Evolutionary conservation across 2,329 filamentous ascomycete genomes (phyloP), one percentile per base, ranked within the genome.

Genomic region (Ascosphaera pollenicola): DNA sequence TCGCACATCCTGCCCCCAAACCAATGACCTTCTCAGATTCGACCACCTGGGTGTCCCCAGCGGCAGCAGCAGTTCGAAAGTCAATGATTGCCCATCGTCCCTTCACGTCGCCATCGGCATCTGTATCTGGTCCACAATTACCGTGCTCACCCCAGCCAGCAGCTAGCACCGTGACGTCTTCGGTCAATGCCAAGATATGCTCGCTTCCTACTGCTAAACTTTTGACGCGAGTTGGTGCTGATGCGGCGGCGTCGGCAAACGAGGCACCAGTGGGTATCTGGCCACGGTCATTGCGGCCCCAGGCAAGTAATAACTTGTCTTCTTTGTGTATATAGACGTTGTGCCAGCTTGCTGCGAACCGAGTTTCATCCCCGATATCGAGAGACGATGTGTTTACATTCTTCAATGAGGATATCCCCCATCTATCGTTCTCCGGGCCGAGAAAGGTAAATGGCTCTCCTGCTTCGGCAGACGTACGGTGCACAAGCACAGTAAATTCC

Each of bases 71-170:
- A 50, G 66, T 15, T 67, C 58, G 49, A 66, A 65, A 45, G 64
- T 66, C 36, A 73, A 91, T 69, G 42, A 70, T 59, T 51, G 77
- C 84, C 64, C 69, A 81, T 43, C 64, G 65, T 8, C 69, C 76
- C 45, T 75, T 77, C 36, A 84, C 73, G 55, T 80, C 71, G 38
- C 72, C 73, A 44, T 68, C 61, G 15, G 66, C 61, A 44, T 73
- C 70, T 10, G 60, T 63, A 34, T 68, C 63, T 28, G 73, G 70
- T 2, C 89, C 89, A 54, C 89, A 98, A 54, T 98, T 98, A 1
- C 89, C 89, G 59, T 98, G 89, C 58, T 95, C 87, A 2, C 84
- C 85, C 89, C 89, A 98, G 16, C 89, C 89, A 83, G 87, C 95
- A 1, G 81, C 71, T 37, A 91, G 59, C 1, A 93, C 72, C 38